Conservation (phyloP, 306 rosid genomes). For the cucumber (Cucumis sativus) region DNA sequence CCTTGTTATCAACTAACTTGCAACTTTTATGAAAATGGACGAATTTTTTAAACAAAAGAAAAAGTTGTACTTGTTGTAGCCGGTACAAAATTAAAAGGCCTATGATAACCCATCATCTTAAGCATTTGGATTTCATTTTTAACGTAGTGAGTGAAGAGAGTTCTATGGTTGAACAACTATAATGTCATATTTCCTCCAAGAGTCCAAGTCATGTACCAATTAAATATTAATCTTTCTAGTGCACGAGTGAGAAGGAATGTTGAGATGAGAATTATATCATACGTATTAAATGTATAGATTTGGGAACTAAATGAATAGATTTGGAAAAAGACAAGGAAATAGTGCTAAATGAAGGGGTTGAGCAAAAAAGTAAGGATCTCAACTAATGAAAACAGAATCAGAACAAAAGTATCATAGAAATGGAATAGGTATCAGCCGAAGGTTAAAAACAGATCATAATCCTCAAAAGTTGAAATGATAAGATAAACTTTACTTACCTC, state of each 20-base stretch:
- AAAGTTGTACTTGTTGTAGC: too few species aligned
- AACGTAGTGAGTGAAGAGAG: too few species aligned
- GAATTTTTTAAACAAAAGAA: too few species aligned
- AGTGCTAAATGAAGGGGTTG: not conserved
- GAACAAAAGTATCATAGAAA: not conserved
- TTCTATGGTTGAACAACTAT: too few species aligned
- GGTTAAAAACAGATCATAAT: not conserved
- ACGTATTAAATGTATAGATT: not conserved
- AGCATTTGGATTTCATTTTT: not conserved
- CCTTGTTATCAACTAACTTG: not conserved
- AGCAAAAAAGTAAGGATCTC: not conserved
- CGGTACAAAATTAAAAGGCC: not conserved
- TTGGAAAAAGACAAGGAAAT: not conserved
- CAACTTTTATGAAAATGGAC: too few species aligned
- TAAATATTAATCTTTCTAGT: too few species aligned
- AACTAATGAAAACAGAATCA: not conserved
- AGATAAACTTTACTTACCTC: conserved; percentile 56
- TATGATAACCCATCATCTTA: not conserved
- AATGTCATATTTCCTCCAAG: too few species aligned
- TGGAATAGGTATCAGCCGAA: not conserved
- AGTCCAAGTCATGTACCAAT: too few species aligned
- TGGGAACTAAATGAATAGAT: not conserved
- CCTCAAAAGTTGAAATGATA: not conserved
- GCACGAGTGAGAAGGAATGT: not conserved
- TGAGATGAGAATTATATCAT: not conserved